Percentiles rank a stretch among this genome's conserved stretches.
Evolutionary conservation across 2,329 filamentous ascomycete species (phyloP).

Genomic region (Monilinia polystroma): DNA sequence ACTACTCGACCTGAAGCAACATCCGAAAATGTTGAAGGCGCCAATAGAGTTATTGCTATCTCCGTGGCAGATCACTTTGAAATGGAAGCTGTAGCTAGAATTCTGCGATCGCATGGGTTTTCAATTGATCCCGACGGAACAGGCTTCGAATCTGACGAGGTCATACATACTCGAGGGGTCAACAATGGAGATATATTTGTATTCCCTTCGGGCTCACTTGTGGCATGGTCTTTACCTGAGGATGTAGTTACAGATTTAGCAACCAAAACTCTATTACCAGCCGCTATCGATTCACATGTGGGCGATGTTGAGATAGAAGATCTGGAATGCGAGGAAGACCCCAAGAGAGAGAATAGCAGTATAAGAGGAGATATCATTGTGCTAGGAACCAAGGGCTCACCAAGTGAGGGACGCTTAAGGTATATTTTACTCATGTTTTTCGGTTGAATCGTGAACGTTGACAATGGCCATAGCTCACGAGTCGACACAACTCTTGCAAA

Average conservation of each 20-base stretch:
- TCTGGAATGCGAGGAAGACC: constrained; percentile 80
- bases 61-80: constrained; percentile 64
- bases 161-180: constrained; percentile 60
- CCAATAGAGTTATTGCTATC: constrained; percentile 53
- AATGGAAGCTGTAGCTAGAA: constrained; percentile 59
- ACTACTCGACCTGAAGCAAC: constrained; percentile 29
- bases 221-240: constrained; percentile 84
- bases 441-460: constrained; percentile 3
- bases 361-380: constrained; percentile 88
- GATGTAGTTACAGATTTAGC: constrained; percentile 68
- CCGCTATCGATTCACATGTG: constrained; percentile 72
- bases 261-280: constrained; percentile 69
- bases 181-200: constrained; percentile 86
- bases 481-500: constrained; percentile 75
- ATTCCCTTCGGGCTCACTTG: constrained; percentile 90
- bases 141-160: constrained; percentile 59
- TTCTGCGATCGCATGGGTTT: constrained; percentile 59
- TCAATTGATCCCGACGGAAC: constrained; percentile 60
- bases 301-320: constrained; percentile 80
- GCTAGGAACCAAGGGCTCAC: constrained; percentile 69
- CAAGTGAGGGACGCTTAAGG: constrained; percentile 43
- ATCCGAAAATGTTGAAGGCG: constrained; percentile 42
- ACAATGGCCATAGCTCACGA: constrained; percentile 29
- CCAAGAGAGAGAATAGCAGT: constrained; percentile 67
- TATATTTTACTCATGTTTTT: constrained; percentile 18